A percentile compares a stretch with the other conserved stretches of the same genome.
Evolutionary conservation across 139 green algal species (phyloP).

Genomic region (Micractinium sp.): DNA sequence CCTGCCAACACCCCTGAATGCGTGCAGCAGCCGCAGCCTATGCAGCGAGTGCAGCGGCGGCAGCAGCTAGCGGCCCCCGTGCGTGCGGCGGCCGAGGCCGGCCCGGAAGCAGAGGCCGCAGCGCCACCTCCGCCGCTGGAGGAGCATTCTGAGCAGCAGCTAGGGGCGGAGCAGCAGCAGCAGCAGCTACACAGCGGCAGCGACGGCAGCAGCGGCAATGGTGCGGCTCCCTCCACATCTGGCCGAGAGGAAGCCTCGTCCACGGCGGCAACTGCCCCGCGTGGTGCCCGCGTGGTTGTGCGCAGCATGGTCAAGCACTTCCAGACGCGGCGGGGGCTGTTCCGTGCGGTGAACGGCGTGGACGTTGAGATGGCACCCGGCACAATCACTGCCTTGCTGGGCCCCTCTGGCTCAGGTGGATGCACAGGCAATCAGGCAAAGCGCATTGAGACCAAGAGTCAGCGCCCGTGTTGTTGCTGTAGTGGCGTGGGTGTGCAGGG

Average conservation of each 20-base stretch:
- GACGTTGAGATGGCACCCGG: conserved; percentile 69
- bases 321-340: conserved; percentile 64
- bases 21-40: not conserved
- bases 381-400: conserved; percentile 79
- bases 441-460: too few species aligned
- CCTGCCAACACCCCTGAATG: too few species aligned
- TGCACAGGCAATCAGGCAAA: too few species aligned
- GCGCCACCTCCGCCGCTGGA: not conserved
- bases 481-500: not conserved
- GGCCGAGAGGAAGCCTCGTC: not conserved
- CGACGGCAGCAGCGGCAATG: not conserved
- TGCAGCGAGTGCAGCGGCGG: not conserved
- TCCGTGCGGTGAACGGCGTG: conserved; percentile 73
- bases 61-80: not conserved
- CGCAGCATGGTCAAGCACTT: conserved; percentile 78
- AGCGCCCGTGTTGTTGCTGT: not conserved
- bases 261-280: not conserved
- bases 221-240: not conserved
- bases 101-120: not conserved
- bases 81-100: not conserved
- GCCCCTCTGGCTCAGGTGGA: conserved; percentile 72
- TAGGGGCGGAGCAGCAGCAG: not conserved
- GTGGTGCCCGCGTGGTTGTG: conserved; percentile 45
- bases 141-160: not conserved
- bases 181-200: not conserved